phyloP scores from a whole-genome alignment of 768 basidiomycete species.

The Hypholoma sublateritium region DNA sequence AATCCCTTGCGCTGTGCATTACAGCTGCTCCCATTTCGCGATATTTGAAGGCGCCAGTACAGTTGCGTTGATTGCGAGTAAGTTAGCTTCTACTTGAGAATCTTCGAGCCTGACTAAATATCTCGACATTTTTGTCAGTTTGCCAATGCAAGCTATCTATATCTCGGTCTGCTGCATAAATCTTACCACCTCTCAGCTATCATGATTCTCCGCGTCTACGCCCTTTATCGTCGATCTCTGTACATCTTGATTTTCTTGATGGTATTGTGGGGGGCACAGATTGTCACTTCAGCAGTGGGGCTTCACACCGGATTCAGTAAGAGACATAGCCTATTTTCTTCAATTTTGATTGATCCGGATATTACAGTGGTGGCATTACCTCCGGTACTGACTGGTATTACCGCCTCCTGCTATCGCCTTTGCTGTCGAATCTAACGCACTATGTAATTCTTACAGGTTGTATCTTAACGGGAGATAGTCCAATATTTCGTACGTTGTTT shows the following conservation, averaged over 20 bases:
- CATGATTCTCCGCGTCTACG: constrained; percentile 32
- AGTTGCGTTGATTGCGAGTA: constrained; percentile 25
- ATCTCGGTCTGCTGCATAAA: neutral
- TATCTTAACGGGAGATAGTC: constrained; percentile 21
- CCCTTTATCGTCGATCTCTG: constrained; percentile 23
- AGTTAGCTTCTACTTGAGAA: constrained; percentile 3
- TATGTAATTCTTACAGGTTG: constrained; percentile 17
- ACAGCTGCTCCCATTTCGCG: constrained; percentile 25
- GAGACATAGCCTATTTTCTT: neutral
- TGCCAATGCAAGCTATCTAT: constrained; percentile 18
- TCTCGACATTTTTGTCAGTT: constrained; percentile 9
- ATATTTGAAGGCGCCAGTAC: constrained; percentile 29
- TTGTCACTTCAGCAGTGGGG: constrained; percentile 22
- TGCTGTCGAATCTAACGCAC: neutral
- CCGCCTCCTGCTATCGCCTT: neutral
- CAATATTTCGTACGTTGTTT: constrained; percentile 18
- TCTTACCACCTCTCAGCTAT: constrained; percentile 17
- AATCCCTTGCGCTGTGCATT: neutral
- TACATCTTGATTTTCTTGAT: constrained; percentile 19
- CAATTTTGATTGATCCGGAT: neutral
- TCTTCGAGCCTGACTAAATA: neutral
- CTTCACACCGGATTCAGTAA: constrained; percentile 25
- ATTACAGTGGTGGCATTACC: constrained; percentile 24
- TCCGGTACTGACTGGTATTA: constrained; percentile 20
- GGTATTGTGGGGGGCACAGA: constrained; percentile 23